Evolutionary conservation across 148 eudicot species (phyloP).

Genomic region (Fagopyrum esculentum): DNA sequence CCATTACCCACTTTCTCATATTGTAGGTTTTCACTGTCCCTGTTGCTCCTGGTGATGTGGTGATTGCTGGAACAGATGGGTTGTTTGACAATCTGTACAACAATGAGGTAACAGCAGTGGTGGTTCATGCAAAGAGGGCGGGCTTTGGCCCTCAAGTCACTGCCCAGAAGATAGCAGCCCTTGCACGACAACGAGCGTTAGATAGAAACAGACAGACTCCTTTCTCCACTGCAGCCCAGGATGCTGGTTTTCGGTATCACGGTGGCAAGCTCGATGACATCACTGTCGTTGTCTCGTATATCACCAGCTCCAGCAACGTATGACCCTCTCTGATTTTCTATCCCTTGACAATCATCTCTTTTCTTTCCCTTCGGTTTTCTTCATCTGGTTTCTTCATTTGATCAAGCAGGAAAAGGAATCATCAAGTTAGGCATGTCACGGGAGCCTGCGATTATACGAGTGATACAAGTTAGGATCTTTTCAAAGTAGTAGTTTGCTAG

Average conservation of each 20-base stretch:
- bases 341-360: not conserved
- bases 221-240: conserved; percentile 69
- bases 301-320: conserved; percentile 34
- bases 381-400: not conserved
- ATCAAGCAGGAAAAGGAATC: conserved; percentile 13
- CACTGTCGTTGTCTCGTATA: conserved; percentile 63
- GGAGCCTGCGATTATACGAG: not conserved
- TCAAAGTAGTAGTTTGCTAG: not conserved
- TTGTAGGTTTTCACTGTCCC: conserved; percentile 52
- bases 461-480: not conserved
- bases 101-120: conserved; percentile 57
- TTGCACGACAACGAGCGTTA: conserved; percentile 60
- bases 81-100: conserved; percentile 63
- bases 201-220: conserved; percentile 60
- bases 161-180: conserved; percentile 65
- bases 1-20: conserved; percentile 6
- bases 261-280: conserved; percentile 78
- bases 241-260: conserved; percentile 54
- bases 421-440: not conserved
- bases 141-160: conserved; percentile 54
- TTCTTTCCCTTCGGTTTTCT: not conserved
- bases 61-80: conserved; percentile 73
- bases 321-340: conserved; percentile 12
- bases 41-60: conserved; percentile 66
- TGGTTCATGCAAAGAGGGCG: conserved; percentile 53